phyloP scores from a whole-genome alignment of 495 filamentous ascomycete species.

The Tuber indicum region DNA sequence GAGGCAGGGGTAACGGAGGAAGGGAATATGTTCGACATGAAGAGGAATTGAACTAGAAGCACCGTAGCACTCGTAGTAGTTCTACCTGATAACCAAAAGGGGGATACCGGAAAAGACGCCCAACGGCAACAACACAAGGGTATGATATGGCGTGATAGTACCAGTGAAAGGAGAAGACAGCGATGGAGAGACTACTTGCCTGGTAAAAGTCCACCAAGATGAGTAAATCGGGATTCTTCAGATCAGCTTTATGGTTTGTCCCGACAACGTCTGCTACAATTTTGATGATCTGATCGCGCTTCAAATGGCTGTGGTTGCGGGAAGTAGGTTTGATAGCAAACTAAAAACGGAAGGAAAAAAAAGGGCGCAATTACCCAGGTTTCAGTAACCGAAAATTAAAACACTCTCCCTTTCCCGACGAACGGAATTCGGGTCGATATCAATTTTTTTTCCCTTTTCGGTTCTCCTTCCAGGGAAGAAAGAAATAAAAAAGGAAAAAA shows the following conservation, averaged over 20 bases:
- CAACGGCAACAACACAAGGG: background rate
- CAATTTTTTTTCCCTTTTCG: background rate
- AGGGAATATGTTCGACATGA: background rate
- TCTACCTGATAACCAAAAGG: background rate
- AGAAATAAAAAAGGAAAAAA: slow-evolving; percentile 41
- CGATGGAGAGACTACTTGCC: slow-evolving; percentile 50
- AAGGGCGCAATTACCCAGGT: slow-evolving; percentile 11
- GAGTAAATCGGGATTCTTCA: slow-evolving; percentile 71
- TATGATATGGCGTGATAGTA: background rate
- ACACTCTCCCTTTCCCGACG: background rate
- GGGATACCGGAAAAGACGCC: background rate
- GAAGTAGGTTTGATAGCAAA: slow-evolving; percentile 85
- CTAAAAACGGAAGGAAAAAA: slow-evolving; percentile 46
- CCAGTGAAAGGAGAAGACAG: background rate
- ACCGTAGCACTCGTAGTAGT: background rate
- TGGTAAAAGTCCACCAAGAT: slow-evolving; percentile 86
- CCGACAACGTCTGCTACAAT: slow-evolving; percentile 65
- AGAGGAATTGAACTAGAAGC: background rate
- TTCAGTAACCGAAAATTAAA: slow-evolving; percentile 34
- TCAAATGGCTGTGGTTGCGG: slow-evolving; percentile 69
- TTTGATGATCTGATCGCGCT: slow-evolving; percentile 69
- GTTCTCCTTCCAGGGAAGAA: slow-evolving; percentile 64
- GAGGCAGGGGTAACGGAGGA: background rate
- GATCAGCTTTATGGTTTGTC: slow-evolving; percentile 68
- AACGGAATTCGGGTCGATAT: background rate